These are phyloP conservation scores for Fusarium redolens DNA, from an alignment of 2,329 filamentous ascomycete genomes.

Conservation along the genomic window DNA sequence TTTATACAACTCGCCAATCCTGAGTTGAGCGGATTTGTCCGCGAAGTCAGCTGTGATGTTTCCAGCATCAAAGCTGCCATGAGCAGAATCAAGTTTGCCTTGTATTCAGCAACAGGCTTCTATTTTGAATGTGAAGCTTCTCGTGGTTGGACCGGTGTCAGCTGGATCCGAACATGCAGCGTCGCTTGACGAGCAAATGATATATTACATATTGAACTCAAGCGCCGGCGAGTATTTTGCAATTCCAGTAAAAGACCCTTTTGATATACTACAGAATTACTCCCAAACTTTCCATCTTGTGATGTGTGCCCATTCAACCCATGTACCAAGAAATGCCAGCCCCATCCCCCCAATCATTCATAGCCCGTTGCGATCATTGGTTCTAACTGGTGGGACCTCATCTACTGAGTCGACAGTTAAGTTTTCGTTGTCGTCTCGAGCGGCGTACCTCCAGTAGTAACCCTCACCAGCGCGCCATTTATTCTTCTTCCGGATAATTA, in stretches of 20 bases:
- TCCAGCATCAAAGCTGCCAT: neutral
- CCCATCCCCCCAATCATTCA: neutral
- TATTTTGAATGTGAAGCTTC: neutral
- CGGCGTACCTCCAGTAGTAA: rapidly evolving
- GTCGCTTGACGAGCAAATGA: rapidly evolving
- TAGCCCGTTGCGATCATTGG: rapidly evolving
- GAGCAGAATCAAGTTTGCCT: neutral
- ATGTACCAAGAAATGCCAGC: neutral
- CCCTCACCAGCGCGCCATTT: rapidly evolving
- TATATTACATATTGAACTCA: rapidly evolving
- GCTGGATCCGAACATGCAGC: neutral
- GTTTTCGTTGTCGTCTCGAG: neutral
- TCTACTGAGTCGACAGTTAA: neutral
- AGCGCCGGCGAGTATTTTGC: rapidly evolving
- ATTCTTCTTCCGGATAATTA: neutral
- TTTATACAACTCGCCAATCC: neutral
- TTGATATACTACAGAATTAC: rapidly evolving
- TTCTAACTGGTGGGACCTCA: too few species aligned
- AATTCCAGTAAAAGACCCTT: rapidly evolving
- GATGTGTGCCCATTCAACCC: rapidly evolving
- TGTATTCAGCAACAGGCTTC: neutral
- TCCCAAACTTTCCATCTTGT: rapidly evolving
- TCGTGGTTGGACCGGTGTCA: slow-evolving; percentile 21
- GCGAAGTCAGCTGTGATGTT: neutral
- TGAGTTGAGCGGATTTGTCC: neutral